Evolutionary conservation across 2,329 filamentous ascomycete species (phyloP), one percentile per base, ranked within the genome.

Genomic region (Trichophaea hybrida): DNA sequence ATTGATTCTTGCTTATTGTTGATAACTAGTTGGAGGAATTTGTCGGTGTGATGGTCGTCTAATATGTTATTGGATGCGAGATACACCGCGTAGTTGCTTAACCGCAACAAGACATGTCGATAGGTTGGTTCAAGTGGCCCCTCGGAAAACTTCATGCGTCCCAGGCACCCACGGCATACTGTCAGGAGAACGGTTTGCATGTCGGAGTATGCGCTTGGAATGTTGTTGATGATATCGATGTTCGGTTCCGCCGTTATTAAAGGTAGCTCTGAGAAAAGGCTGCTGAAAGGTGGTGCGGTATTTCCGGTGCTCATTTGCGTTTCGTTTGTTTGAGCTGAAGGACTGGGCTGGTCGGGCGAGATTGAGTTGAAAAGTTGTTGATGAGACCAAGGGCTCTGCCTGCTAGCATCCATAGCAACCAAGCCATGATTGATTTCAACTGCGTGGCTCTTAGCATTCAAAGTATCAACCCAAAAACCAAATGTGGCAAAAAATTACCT

Each of bases 51-150:
- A 4, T 12, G 1, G 12, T 7, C 2, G n/a, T 13, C 10, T 37
- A 53, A 32, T 5, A 37, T 53, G 24, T 53, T 53, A 32, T 53
- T 53, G n/a, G 50, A 53, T 34, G 50, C 50, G 31, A 53, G 34
- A 33, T 53, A 37, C 6, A 24, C 50, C 34, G 34, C 24, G 5
- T 3, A 53, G 15, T 53, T 53, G 4, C 3, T n/a, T 10, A 53
- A 53, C 34, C 4, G 15, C 8, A 13, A 5, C 12, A 53, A 24
- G 1, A 3, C 2, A 34, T 53, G 15, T n/a, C 34, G 24, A 37
- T 37, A 3, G 50, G 34, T 10, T 12, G 50, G 50, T 12, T 32
- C 50, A 17, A 53, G 50, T 37, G 34, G 34, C 12, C 15, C 34
- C 32, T 53, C 12, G 34, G 3, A 24, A 53, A n/a, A 34, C 34